Percentiles rank a stretch among this genome's conserved stretches.
Conservation (phyloP, 441 rosid genomes). For the Jatropha podagrica region DNA sequence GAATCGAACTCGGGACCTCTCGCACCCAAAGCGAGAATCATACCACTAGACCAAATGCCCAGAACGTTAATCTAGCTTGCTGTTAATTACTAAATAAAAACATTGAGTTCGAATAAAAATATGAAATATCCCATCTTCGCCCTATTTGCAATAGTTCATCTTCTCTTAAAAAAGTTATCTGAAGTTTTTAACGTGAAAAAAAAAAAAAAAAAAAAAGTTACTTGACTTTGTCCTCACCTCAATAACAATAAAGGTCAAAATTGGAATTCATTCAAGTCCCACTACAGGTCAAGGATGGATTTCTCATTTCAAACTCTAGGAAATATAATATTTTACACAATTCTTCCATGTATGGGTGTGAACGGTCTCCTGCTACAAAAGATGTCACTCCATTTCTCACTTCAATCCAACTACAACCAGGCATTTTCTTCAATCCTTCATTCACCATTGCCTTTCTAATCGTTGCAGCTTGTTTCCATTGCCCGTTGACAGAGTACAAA, state of each 20-base stretch:
- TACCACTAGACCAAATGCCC: slow-evolving; percentile 91
- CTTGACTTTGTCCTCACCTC: background rate
- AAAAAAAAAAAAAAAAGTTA: no score
- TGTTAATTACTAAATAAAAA: no score
- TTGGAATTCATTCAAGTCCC: slow-evolving; percentile 10
- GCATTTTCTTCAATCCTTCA: slow-evolving; percentile 61
- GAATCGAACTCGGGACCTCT: slow-evolving; percentile 95
- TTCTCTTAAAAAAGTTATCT: no score
- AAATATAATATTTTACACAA: slow-evolving; percentile 27
- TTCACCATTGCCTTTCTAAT: slow-evolving; percentile 55
- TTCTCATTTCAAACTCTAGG: slow-evolving; percentile 48
- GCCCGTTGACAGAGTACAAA: slow-evolving; percentile 54
- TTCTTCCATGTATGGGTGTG: slow-evolving; percentile 35
- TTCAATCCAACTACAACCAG: slow-evolving; percentile 86
- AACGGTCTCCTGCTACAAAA: slow-evolving; percentile 50
- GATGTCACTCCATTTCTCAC: slow-evolving; percentile 45
- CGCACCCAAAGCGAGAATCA: slow-evolving; percentile 96
- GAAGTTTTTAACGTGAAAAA: no score
- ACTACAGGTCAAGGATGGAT: slow-evolving; percentile 20
- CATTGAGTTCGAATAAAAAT: no score
- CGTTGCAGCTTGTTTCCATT: slow-evolving; percentile 76
- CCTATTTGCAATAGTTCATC: no score
- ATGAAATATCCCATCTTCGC: no score
- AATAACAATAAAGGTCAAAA: background rate
- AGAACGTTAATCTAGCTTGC: no score